Evolutionary conservation across 2,329 filamentous ascomycete species (phyloP).

Genomic region (Exophiala viscosa): DNA sequence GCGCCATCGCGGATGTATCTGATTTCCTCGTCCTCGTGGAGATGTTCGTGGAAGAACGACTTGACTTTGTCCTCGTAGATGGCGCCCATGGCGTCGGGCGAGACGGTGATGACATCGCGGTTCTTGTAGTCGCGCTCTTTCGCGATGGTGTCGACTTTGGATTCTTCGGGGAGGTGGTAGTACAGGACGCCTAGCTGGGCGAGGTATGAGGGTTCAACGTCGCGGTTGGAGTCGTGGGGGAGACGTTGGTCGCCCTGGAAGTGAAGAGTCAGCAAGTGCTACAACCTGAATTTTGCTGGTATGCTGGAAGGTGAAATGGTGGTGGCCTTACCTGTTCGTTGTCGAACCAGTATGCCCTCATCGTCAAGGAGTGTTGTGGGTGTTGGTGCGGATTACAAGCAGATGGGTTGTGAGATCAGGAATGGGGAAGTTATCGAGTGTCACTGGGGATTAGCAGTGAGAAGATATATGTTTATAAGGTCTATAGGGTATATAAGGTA

Average conservation of each 20-base stretch:
- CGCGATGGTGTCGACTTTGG: constrained; percentile 71
- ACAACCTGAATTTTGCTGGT: no score
- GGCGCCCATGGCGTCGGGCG: constrained; percentile 77
- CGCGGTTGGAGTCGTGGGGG: constrained; percentile 77
- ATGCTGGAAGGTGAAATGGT: neutral
- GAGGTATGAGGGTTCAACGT: constrained; percentile 64
- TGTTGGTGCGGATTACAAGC: neutral
- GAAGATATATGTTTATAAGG: neutral
- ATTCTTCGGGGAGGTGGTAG: constrained; percentile 61
- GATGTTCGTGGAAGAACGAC: constrained; percentile 88
- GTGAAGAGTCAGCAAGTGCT: constrained; percentile 21
- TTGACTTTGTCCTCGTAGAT: constrained; percentile 92
- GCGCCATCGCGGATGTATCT: constrained; percentile 83
- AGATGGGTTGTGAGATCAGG: neutral
- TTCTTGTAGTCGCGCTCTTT: constrained; percentile 79
- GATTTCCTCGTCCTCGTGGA: constrained; percentile 99
- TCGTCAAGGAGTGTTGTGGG: constrained; percentile 36
- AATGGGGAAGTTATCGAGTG: neutral
- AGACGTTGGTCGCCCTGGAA: constrained; percentile 85
- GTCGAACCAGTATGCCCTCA: constrained; percentile 71
- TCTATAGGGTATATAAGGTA: no score
- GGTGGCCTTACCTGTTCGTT: constrained; percentile 54
- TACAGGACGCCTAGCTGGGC: constrained; percentile 75
- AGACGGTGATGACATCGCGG: constrained; percentile 88
- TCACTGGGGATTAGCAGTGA: neutral